These are phyloP conservation scores for Fusarium algeriense DNA, from an alignment of 2,329 filamentous ascomycete genomes.

Conservation along the genomic window DNA sequence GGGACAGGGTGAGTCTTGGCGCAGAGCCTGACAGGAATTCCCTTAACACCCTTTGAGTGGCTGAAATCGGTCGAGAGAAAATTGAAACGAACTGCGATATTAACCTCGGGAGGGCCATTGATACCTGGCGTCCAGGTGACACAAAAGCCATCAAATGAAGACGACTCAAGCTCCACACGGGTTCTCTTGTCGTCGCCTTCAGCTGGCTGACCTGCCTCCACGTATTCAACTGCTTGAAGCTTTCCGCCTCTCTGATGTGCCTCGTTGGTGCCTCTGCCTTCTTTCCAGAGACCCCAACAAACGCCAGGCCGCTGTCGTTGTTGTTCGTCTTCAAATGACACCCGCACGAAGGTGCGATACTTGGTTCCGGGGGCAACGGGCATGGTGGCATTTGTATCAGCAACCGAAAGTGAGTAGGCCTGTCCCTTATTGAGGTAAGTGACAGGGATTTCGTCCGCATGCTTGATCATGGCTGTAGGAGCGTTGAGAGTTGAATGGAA, in stretches of 20 bases:
- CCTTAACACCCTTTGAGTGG: slow-evolving; percentile 98
- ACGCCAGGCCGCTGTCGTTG: slow-evolving; percentile 84
- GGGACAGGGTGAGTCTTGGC: slow-evolving; percentile 83
- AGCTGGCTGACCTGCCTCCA: slow-evolving; percentile 72
- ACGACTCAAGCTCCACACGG: slow-evolving; percentile 76
- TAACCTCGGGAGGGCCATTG: slow-evolving; percentile 79
- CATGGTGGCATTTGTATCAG: slow-evolving; percentile 77
- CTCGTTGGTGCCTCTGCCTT: slow-evolving; percentile 94
- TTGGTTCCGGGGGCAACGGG: slow-evolving; percentile 71
- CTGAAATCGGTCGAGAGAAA: slow-evolving; percentile 99
- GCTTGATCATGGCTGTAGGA: slow-evolving; percentile 95
- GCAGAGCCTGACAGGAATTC: slow-evolving; percentile 92
- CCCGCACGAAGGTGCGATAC: slow-evolving; percentile 92
- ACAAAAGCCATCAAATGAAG: slow-evolving; percentile 94
- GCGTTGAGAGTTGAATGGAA: slow-evolving; percentile 92
- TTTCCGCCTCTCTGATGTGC: slow-evolving; percentile 93
- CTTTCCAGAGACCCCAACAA: slow-evolving; percentile 94
- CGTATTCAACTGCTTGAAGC: slow-evolving; percentile 93
- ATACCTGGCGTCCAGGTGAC: slow-evolving; percentile 86
- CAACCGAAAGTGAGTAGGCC: slow-evolving; percentile 86
- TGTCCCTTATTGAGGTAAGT: slow-evolving; percentile 99
- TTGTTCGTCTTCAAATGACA: slow-evolving; percentile 97
- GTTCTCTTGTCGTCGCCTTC: slow-evolving; percentile 75
- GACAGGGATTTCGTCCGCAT: slow-evolving; percentile 90
- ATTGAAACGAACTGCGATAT: slow-evolving; percentile 94